Conservation (phyloP, 2,329 filamentous ascomycete species). For the Laburnicola sp. region DNA sequence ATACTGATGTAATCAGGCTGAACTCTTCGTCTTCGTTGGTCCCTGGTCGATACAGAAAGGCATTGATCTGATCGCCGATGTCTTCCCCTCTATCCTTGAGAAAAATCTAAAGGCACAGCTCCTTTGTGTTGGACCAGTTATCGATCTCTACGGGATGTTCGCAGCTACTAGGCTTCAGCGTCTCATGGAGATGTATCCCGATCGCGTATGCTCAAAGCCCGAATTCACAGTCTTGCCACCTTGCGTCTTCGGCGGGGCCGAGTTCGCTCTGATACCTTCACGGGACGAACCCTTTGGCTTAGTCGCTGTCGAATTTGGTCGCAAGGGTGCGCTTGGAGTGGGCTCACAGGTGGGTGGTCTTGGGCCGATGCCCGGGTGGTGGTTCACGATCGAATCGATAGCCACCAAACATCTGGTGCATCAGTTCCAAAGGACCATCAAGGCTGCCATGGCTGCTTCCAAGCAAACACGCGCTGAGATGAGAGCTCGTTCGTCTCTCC, state of each 20-base stretch:
- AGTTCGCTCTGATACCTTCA: slow-evolving; percentile 69
- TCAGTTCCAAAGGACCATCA: slow-evolving; percentile 67
- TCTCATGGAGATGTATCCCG: slow-evolving; percentile 68
- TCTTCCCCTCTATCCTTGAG: slow-evolving; percentile 66
- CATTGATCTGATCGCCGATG: slow-evolving; percentile 68
- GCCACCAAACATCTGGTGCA: slow-evolving; percentile 65
- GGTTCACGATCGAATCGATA: slow-evolving; percentile 69
- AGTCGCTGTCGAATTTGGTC: slow-evolving; percentile 69
- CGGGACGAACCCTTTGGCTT: slow-evolving; percentile 71
- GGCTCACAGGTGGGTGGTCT: slow-evolving; percentile 68
- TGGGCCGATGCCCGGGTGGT: slow-evolving; percentile 71
- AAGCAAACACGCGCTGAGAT: slow-evolving; percentile 61
- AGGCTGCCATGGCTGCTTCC: slow-evolving; percentile 63
- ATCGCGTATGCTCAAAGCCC: slow-evolving; percentile 68
- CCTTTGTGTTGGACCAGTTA: slow-evolving; percentile 66
- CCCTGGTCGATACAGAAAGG: slow-evolving; percentile 72
- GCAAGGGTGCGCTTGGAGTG: slow-evolving; percentile 68
- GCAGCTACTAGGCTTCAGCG: slow-evolving; percentile 66
- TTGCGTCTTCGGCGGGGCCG: slow-evolving; percentile 68
- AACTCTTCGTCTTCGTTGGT: slow-evolving; percentile 69
- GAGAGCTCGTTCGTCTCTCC: slow-evolving; percentile 66
- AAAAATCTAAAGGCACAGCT: slow-evolving; percentile 63
- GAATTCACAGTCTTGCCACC: slow-evolving; percentile 69
- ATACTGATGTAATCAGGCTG: slow-evolving; percentile 40
- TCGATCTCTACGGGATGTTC: slow-evolving; percentile 70